Conservation (phyloP, 176 grass and related monocot species). For the Phragmites australis region DNA sequence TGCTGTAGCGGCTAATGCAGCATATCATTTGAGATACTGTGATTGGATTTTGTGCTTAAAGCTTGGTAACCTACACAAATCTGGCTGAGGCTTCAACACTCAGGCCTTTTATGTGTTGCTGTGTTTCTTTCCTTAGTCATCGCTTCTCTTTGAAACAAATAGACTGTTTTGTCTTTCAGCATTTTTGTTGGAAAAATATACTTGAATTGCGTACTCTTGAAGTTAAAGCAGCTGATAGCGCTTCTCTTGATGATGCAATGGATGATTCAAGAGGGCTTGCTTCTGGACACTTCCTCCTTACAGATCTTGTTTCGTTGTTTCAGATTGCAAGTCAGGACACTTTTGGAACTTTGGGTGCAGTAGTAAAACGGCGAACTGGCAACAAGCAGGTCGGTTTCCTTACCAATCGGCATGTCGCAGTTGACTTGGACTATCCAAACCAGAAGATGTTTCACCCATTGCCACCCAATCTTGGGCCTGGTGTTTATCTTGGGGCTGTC, state of each 20-base stretch:
- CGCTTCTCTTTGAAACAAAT: neutral
- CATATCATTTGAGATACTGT: conserved; percentile 9
- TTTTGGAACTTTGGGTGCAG: conserved; percentile 91
- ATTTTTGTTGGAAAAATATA: conserved; percentile 2
- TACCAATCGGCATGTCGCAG: conserved; percentile 90
- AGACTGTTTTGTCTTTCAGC: neutral
- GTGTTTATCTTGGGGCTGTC: conserved; percentile 96
- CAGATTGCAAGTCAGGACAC: conserved; percentile 99
- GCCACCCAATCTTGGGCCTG: conserved; percentile 94
- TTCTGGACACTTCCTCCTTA: conserved; percentile 28
- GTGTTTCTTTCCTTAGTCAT: neutral
- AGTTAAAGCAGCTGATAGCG: conserved; percentile 8
- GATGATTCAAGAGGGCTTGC: conserved; percentile 13
- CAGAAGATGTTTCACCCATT: conserved; percentile 99
- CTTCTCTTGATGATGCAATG: conserved; percentile 9
- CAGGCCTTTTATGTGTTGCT: neutral
- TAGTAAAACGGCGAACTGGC: conserved; percentile 85
- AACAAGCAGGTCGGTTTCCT: conserved; percentile 98
- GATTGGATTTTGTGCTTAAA: neutral
- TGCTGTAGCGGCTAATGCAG: neutral
- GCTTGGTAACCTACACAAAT: neutral
- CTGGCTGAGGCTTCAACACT: neutral
- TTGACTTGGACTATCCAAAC: conserved; percentile 97
- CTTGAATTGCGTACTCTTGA: neutral
- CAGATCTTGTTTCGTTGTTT: conserved; percentile 6